Base-by-base conservation (phyloP, 2,329 filamentous ascomycete genomes). In the Aspergillaceae sp. region DNA sequence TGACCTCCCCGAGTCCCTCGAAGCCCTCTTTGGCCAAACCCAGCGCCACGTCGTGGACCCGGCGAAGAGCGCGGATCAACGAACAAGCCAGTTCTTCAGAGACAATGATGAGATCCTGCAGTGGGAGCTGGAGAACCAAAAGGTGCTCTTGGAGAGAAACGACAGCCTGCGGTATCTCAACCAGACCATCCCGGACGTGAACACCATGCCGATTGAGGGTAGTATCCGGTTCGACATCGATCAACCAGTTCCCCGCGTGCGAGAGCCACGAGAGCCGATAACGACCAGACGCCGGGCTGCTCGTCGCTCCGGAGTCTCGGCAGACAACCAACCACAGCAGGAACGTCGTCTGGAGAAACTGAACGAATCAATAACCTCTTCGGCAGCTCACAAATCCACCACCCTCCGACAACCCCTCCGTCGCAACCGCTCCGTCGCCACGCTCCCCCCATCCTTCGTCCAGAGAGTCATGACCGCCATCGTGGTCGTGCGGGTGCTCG, bases 401-500 rank as follows among this genome's bases (percentile, higher is more conserved):
- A 35, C 53, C 7, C 43, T 51, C 34, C 54, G 55, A 10, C 52
- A 53, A 36, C 48, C 49, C 4, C 29, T 48, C 29, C 58, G 62
- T 27, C 57, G 62, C 3, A 56, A 51, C 32, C 57, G 58, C 7
- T 37, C 52, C 43, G 28, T 51, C 7, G 52, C 48, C 9, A 43
- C 55, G n/a, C 35, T 70, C 9, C 50, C 65, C 4, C 51, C 54
- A 3, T 48, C 54, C 4, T 45, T 65, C 5, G 47, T 60, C 11
- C 62, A 66, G 26, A 68, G 60, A 30, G 54, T 74, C 29, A 64
- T 66, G 47, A 58, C 65, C 33, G 67, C 71, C 7, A 68, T 75
- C 26, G 63, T 69, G 29, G 69, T 68, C 7, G 62, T 74, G 26
- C 66, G 71, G 28, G 62, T 67, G 0, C 50, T 75, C 29, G 68